Base-by-base conservation (phyloP, 2,329 filamentous ascomycete genomes). In the Fusarium pseudograminearum region DNA sequence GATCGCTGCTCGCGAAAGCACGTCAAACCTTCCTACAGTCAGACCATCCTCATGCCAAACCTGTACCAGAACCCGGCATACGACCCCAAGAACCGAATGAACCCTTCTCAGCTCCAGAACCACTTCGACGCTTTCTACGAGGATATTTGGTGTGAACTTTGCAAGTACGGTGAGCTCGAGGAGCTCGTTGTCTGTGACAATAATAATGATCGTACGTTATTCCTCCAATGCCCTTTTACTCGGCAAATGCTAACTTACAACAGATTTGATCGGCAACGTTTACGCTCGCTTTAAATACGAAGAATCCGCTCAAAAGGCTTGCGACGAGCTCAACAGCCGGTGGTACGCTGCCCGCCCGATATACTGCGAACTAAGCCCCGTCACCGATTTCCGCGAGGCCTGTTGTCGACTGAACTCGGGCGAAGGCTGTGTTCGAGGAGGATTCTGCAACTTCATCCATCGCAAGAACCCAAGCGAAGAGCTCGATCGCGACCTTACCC, bases 41-140 rank as follows among this genome's bases (percentile, higher is more conserved):
- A 99, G 83, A 99, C 96, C 22, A 94, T 99, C 81, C 91, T 99
- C 73, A 93, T 99, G 79, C 96, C 96, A 47, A 98, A 97, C 82
- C 92, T 99, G 75, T 99, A 99, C 87, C 96, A 98, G 83, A 99
- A 99, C 86, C 96, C 96, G 14, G 93, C 94, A 69, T 97, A 97
- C 88, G 94, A 98, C 81, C 90, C 93, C 48, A 97, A 97, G 85
- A 96, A 91, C 86, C 96, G 94, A 84, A 97, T 99, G 92, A 98
- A 97, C 83, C 85, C 94, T 9, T 91, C 89, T 74, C 96, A 99
- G 86, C 91, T 98, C 80, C 95, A 98, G 83, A 97, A 97, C 85
- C 96, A 99, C 87, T 99, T 99, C 80, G 96, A 99, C 82, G 96
- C 96, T 77, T 99, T 99, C 82, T 99, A 99, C 86, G 96, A 99